Percentiles rank a stretch among this genome's conserved stretches.
These are phyloP conservation scores for Xylaria sp. DNA, from an alignment of 2,329 filamentous ascomycete species.

Conservation along the genomic window DNA sequence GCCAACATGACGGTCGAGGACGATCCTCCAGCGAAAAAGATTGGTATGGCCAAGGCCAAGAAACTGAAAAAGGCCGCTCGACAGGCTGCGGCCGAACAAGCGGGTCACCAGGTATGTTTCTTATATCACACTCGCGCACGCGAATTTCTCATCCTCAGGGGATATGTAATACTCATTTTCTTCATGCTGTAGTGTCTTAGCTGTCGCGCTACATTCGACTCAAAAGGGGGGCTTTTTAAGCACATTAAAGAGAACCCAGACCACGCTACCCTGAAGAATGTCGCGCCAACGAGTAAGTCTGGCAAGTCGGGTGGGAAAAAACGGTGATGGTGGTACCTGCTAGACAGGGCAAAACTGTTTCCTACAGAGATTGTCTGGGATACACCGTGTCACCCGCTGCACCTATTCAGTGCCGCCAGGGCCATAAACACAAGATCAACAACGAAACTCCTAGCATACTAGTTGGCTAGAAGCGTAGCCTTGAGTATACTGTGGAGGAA, in stretches of 20 bases:
- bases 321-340: constrained; percentile 41
- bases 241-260: constrained; percentile 71
- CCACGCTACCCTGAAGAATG: constrained; percentile 67
- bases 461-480: constrained; percentile 2
- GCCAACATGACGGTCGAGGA: constrained; percentile 46
- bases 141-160: not conserved
- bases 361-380: not conserved
- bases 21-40: constrained; percentile 51
- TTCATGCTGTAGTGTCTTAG: constrained; percentile 55
- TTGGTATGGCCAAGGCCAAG: constrained; percentile 63
- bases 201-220: constrained; percentile 62
- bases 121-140: not conserved
- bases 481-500: not conserved
- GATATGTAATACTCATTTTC: not conserved
- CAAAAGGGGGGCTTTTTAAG: constrained; percentile 76
- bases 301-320: constrained; percentile 50
- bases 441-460: not conserved
- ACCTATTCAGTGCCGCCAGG: too few species aligned
- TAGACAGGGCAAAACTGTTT: not conserved
- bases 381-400: not conserved
- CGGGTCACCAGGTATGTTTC: constrained; percentile 51
- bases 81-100: constrained; percentile 50
- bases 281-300: constrained; percentile 42
- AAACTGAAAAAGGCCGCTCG: constrained; percentile 60
- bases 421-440: not conserved